A percentile compares a stretch with the other conserved stretches of the same genome.
phyloP scores from a whole-genome alignment of 2,329 filamentous ascomycete species.

The Pseudocercospora eumusae region DNA sequence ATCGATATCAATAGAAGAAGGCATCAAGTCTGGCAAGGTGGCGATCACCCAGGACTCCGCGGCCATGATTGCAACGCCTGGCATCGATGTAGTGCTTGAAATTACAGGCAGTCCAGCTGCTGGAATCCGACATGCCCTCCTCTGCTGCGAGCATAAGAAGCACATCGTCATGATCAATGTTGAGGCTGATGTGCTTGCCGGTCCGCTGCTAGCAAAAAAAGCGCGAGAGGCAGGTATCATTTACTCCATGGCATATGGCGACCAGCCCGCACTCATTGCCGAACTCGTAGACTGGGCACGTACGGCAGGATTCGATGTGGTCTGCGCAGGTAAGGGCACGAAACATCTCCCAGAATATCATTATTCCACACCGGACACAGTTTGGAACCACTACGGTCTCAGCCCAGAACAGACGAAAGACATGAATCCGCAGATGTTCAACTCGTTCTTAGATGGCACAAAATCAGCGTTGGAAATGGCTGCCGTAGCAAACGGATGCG shows the following conservation, averaged over 20 bases:
- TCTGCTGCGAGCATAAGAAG: constrained; percentile 52
- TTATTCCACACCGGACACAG: constrained; percentile 50
- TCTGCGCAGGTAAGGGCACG: constrained; percentile 51
- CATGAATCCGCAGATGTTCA: constrained; percentile 54
- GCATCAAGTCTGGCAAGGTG: constrained; percentile 46
- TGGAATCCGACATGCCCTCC: constrained; percentile 47
- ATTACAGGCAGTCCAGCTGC: constrained; percentile 49
- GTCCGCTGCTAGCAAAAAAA: constrained; percentile 46
- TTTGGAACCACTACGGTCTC: constrained; percentile 52
- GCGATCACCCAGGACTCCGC: constrained; percentile 49
- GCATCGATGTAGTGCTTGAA: constrained; percentile 50
- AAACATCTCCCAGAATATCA: constrained; percentile 52
- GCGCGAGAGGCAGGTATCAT: constrained; percentile 51
- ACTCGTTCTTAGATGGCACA: constrained; percentile 53
- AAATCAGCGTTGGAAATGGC: constrained; percentile 53
- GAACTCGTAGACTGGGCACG: constrained; percentile 50
- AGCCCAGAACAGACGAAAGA: constrained; percentile 49
- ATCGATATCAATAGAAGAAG: constrained; percentile 43
- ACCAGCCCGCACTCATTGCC: constrained; percentile 49
- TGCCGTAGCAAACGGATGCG: constrained; percentile 51
- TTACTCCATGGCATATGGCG: constrained; percentile 52
- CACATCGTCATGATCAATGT: constrained; percentile 55
- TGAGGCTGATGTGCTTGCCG: constrained; percentile 50
- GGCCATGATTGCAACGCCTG: constrained; percentile 46
- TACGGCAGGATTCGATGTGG: constrained; percentile 49